Conservation (phyloP, 2,329 filamentous ascomycete species). For the Penicillium sp. region DNA sequence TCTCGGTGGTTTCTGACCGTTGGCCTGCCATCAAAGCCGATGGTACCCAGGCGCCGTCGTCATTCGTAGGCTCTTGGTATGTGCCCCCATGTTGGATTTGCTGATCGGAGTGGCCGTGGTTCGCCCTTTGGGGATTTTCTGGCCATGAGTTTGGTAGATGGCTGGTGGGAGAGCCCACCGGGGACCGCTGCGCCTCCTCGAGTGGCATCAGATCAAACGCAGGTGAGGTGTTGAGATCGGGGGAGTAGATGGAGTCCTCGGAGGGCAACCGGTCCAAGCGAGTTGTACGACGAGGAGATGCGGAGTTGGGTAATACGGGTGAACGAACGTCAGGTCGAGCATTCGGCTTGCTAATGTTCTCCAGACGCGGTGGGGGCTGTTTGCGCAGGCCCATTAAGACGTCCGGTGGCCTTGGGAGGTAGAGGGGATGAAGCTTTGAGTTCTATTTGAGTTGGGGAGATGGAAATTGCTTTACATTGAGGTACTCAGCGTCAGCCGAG, state of each 20-base stretch:
- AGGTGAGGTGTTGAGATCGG: constrained; percentile 39
- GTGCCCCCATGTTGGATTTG: constrained; percentile 7
- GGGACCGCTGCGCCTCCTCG: constrained; percentile 39
- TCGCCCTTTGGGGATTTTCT: constrained; percentile 25
- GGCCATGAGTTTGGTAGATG: constrained; percentile 34
- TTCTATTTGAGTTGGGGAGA: not conserved
- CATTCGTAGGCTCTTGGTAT: constrained; percentile 7
- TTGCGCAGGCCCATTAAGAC: constrained; percentile 43
- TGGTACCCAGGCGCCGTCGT: constrained; percentile 19
- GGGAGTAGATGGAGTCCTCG: constrained; percentile 37
- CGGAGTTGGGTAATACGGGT: constrained; percentile 34
- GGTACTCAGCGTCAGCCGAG: not conserved
- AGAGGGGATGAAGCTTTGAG: not conserved
- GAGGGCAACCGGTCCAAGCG: constrained; percentile 30
- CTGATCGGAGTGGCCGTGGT: constrained; percentile 11
- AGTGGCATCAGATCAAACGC: constrained; percentile 41
- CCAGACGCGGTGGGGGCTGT: constrained; percentile 38
- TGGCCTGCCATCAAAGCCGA: constrained; percentile 24
- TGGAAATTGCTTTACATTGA: not conserved
- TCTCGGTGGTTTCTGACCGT: constrained; percentile 22
- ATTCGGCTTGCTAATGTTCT: constrained; percentile 34
- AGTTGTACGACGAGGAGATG: constrained; percentile 30
- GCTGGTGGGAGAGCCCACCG: constrained; percentile 30
- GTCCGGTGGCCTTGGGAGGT: not conserved
- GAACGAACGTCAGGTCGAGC: constrained; percentile 31